Evolutionary conservation across 2,329 filamentous ascomycete species (phyloP).

Genomic region (Diaporthe batatas): DNA sequence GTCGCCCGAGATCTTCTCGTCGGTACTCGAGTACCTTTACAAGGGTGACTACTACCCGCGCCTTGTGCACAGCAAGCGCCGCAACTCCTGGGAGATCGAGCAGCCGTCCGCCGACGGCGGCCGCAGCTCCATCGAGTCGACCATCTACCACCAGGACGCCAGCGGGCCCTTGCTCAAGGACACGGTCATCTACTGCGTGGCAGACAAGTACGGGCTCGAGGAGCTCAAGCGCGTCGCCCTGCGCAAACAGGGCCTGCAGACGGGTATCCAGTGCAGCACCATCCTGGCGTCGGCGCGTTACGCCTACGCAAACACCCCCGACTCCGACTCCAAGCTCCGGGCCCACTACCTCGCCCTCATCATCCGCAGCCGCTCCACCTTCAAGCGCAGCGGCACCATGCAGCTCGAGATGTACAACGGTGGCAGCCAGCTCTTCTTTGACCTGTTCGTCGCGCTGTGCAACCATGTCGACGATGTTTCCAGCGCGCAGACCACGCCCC

Average conservation of each 20-base stretch:
- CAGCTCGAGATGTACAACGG: slow-evolving; percentile 94
- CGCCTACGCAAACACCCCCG: slow-evolving; percentile 89
- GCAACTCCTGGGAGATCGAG: slow-evolving; percentile 87
- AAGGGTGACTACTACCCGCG: slow-evolving; percentile 94
- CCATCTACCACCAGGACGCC: slow-evolving; percentile 72
- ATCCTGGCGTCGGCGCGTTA: slow-evolving; percentile 90
- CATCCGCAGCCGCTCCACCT: slow-evolving; percentile 87
- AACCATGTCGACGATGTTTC: slow-evolving; percentile 86
- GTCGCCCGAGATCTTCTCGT: slow-evolving; percentile 91
- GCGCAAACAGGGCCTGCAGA: slow-evolving; percentile 90
- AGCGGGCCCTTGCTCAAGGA: slow-evolving; percentile 83
- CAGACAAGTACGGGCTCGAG: slow-evolving; percentile 84
- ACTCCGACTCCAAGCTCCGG: slow-evolving; percentile 89
- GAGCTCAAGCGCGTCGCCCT: slow-evolving; percentile 88
- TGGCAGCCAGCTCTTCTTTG: slow-evolving; percentile 87
- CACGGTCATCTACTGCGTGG: slow-evolving; percentile 91
- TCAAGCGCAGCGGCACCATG: slow-evolving; percentile 95
- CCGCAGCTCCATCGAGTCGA: slow-evolving; percentile 63
- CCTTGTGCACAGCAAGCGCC: slow-evolving; percentile 84
- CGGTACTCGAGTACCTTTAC: slow-evolving; percentile 90
- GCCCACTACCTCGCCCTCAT: slow-evolving; percentile 94
- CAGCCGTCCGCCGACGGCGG: slow-evolving; percentile 60
- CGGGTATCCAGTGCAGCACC: slow-evolving; percentile 85
- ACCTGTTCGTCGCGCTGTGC: slow-evolving; percentile 91
- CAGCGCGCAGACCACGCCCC: slow-evolving; percentile 62